Base-by-base conservation (phyloP, 1,139 yeast genomes). In the Lodderomyces orthopsilosis region DNA sequence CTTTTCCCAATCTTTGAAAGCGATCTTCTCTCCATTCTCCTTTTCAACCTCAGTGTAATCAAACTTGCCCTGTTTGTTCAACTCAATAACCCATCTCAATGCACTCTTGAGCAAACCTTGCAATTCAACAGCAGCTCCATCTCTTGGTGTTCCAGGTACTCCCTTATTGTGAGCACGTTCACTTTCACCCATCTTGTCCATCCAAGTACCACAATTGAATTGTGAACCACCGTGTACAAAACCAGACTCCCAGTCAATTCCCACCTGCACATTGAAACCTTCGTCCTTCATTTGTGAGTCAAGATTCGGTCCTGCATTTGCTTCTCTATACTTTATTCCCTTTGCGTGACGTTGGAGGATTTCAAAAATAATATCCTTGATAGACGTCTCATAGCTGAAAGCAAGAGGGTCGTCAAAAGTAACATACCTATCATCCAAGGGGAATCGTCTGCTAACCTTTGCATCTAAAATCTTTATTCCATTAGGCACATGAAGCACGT, bases 131-230 rank as follows among this genome's bases (percentile, higher is more conserved):
- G 96, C 97, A 1, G 97, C 96, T 36, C 98, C 98, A 63, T 91
- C 96, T 61, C 98, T 78, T 30, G 98, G 98, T 0, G 98, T 93
- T 2, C 98, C 98, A 1, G 98, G 98, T 34, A 79, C 72, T 13
- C 98, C 98, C 56, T 83, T 85, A 47, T 82, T 84, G 1, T 87
- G 85, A 0, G 98, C 97, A 46, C 65, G 70, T 41, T 66, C 80
- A 58, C 96, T 87, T 66, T 93, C 98, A 17, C 98, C 98, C 98
- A 93, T 93, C 68, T 93, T 93, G 65, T 93, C 98, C 97, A 91
- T 93, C 98, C 98, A 93, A 0, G 98, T 93, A 18, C 98, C 98
- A 68, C 98, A 93, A 58, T 93, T 93, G 62, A 68, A 79, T 61
- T 86, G 95, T 43, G 88, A 87, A 1, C 98, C 98, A 38, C 98